Base-by-base conservation (phyloP, 305 asterid genomes). In the Nicotiana rustica region DNA sequence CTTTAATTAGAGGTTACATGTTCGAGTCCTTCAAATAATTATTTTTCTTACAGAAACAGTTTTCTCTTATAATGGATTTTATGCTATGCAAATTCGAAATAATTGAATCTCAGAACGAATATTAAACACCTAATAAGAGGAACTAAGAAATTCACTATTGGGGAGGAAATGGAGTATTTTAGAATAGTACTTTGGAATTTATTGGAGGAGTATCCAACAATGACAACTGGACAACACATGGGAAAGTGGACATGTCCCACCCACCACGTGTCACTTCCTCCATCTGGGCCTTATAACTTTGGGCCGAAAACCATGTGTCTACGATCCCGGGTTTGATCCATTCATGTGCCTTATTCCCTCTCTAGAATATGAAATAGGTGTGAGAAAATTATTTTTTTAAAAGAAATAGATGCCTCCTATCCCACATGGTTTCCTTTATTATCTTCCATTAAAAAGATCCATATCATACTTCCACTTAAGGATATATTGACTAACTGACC, bases 171-270 rank as follows among this genome's bases (percentile, higher is more conserved):
- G 61, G 59, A 55, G 1, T 55, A 55, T 55, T 55, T 0, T 55
- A 13, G 59, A 55, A 55, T 3, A 3, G 78, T 10, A 52, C 10
- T 38, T 41, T 59, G 59, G n/a, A 55, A 55, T 85, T 80, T 69
- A 49, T 38, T 81, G 17, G 33, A 33, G 69, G 67, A 56, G 84
- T 83, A 81, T 57, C 59, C 29, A 71, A 79, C 19, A 49, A 79
- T 82, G 86, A 83, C 89, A 87, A 77, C 91, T 88, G 89, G 89
- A 83, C 17, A 77, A 87, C 92, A 89, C 92, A 89, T 89, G 79
- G 91, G 92, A 83, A 78, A 83, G 90, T 85, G 84, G 88, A 80
- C 83, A 73, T 49, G 64, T 73, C 44, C 79, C 44, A 73, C 25
- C 2, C 19, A 73, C 64, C 79, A 73, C 79, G 79, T 73, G 64